phyloP scores from a whole-genome alignment of 352 stramenopile genomes.

The Globisporangium nunn region DNA sequence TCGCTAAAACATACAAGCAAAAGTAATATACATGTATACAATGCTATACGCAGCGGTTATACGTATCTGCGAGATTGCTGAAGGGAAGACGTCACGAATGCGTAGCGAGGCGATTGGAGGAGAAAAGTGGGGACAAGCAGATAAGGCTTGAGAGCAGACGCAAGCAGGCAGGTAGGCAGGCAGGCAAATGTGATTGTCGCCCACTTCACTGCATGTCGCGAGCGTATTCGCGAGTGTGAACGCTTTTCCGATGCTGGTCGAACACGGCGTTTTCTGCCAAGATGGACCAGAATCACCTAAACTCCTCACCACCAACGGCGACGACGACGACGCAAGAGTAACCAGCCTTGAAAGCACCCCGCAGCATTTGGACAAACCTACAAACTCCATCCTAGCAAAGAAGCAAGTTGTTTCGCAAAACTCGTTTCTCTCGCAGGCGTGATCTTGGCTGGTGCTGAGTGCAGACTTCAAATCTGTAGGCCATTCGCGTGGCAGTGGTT shows the following conservation, averaged over 20 bases:
- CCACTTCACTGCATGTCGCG: neutral
- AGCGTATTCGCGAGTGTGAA: neutral
- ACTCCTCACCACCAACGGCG: too few species aligned
- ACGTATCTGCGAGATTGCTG: neutral
- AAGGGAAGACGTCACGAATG: neutral
- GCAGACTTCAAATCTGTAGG: constrained; percentile 92
- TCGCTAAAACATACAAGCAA: neutral
- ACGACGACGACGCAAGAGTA: too few species aligned
- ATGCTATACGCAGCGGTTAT: neutral
- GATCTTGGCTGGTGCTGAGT: constrained; percentile 88
- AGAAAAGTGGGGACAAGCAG: neutral
- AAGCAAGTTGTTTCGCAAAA: neutral
- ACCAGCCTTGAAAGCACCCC: too few species aligned
- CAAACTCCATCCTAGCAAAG: too few species aligned
- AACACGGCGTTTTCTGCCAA: too few species aligned
- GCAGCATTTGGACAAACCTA: neutral
- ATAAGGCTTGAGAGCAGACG: neutral
- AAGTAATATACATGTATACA: neutral
- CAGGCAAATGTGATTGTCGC: neutral
- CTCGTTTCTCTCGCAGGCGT: constrained; percentile 41
- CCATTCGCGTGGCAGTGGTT: constrained; percentile 87
- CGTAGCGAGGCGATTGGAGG: neutral
- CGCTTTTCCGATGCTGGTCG: too few species aligned
- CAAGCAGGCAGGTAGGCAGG: too few species aligned
- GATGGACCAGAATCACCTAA: too few species aligned